A percentile compares a stretch with the other conserved stretches of the same genome.
Conservation (phyloP, 371 early-diverging fungal genomes). For the Mortierella sp. region DNA sequence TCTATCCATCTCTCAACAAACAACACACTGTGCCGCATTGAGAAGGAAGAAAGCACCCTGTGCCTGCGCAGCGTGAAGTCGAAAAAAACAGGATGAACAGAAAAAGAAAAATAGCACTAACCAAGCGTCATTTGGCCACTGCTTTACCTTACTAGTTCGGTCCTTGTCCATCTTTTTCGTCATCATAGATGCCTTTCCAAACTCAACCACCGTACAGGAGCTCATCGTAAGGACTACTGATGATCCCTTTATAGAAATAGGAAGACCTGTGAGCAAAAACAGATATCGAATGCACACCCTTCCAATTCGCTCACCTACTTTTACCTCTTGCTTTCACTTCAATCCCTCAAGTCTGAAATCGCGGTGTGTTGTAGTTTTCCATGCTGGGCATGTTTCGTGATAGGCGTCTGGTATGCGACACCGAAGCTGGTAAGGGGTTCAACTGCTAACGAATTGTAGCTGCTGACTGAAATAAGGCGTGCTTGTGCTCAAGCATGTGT, state of each 20-base stretch:
- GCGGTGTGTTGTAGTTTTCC: constrained; percentile 58
- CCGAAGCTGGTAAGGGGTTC: constrained; percentile 45
- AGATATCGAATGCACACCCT: neutral
- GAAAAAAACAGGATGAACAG: too few relatives aligned
- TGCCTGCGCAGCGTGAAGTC: too few relatives aligned
- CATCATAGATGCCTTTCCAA: constrained; percentile 56
- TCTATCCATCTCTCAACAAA: neutral
- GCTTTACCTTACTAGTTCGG: constrained; percentile 35
- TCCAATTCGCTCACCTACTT: neutral
- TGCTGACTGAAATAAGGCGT: neutral
- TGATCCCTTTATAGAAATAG: neutral
- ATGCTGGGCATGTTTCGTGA: constrained; percentile 57
- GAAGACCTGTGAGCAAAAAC: neutral
- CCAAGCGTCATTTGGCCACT: neutral
- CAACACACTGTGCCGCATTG: neutral
- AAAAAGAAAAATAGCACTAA: constrained; percentile 7
- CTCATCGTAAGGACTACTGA: constrained; percentile 40
- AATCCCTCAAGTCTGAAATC: constrained; percentile 39
- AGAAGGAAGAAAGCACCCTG: too few relatives aligned
- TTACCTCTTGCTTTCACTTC: neutral
- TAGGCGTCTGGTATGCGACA: constrained; percentile 58
- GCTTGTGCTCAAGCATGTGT: neutral
- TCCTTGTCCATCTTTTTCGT: constrained; percentile 54
- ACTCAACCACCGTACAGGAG: constrained; percentile 53
- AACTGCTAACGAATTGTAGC: neutral